These are phyloP conservation scores for Sporothrix variecibatus DNA, from an alignment of 2,329 filamentous ascomycete genomes.

Conservation along the genomic window DNA sequence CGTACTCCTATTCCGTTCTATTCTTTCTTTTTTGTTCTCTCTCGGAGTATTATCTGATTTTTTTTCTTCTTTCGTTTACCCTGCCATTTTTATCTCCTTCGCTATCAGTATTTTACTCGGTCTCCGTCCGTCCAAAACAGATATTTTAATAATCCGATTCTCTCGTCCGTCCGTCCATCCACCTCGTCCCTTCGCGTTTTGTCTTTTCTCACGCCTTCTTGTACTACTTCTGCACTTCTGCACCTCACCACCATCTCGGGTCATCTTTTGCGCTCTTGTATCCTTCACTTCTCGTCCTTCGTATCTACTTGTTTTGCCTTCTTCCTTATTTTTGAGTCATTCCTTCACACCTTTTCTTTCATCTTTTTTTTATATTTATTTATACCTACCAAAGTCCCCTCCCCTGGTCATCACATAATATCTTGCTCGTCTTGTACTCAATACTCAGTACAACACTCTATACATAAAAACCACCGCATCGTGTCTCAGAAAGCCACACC, in stretches of 20 bases:
- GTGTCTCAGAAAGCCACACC: neutral
- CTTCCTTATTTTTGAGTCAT: neutral
- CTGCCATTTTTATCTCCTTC: neutral
- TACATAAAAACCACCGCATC: neutral
- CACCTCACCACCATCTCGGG: neutral
- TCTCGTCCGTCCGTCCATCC: neutral
- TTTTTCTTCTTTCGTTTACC: neutral
- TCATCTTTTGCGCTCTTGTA: neutral
- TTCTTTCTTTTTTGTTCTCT: neutral
- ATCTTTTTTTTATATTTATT: neutral
- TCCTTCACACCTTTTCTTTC: neutral
- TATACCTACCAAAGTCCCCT: neutral
- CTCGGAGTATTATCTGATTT: neutral
- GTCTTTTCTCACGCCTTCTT: neutral
- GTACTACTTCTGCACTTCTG: neutral
- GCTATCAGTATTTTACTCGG: neutral
- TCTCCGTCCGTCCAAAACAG: neutral
- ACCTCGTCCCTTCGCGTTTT: neutral
- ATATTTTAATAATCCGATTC: constrained; percentile 1
- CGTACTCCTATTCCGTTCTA: neutral
- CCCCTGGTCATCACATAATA: too few relatives aligned
- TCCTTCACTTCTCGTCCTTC: neutral
- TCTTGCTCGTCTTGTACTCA: neutral
- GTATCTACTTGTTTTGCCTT: neutral
- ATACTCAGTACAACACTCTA: neutral